Conservation (phyloP, 75 land plant genomes). For the Isoetes taiwanensis region DNA sequence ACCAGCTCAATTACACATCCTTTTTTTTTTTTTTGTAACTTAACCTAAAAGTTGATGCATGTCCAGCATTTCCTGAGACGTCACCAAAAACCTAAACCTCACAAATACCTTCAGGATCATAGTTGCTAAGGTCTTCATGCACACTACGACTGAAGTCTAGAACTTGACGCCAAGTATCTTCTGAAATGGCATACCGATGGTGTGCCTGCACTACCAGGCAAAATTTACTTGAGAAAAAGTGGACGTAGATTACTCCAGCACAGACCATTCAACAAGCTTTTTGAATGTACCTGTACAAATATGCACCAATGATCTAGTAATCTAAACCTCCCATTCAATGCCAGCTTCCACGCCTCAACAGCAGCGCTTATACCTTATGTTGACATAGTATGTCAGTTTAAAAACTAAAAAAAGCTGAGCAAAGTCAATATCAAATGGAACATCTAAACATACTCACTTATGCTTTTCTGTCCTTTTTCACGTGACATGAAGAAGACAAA, state of each 20-base stretch:
- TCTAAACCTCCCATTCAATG: conserved; percentile 64
- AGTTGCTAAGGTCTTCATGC: conserved; percentile 81
- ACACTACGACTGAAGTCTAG: conserved; percentile 77
- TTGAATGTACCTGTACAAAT: conserved; percentile 57
- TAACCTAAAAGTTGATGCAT: too few relatives aligned
- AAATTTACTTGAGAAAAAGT: not conserved
- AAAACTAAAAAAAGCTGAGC: not conserved
- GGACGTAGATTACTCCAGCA: not conserved
- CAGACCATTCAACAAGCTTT: not conserved
- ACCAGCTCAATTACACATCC: not conserved
- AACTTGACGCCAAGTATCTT: conserved; percentile 88
- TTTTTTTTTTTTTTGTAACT: too few relatives aligned
- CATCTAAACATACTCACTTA: conserved; percentile 32
- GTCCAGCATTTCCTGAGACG: not conserved
- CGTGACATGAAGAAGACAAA: conserved; percentile 87
- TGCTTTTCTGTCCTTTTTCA: conserved; percentile 78
- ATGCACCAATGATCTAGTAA: conserved; percentile 83
- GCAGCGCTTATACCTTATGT: conserved; percentile 39
- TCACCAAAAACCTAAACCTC: not conserved
- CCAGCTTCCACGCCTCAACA: conserved; percentile 59
- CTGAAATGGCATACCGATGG: conserved; percentile 79
- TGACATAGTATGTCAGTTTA: not conserved
- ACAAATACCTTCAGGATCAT: conserved; percentile 61
- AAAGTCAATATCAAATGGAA: not conserved
- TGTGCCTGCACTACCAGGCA: conserved; percentile 33